Percentiles rank a stretch among this genome's conserved stretches.
Evolutionary conservation across 306 rosid genomes (phyloP).

Genomic region (Carpinus viminea): DNA sequence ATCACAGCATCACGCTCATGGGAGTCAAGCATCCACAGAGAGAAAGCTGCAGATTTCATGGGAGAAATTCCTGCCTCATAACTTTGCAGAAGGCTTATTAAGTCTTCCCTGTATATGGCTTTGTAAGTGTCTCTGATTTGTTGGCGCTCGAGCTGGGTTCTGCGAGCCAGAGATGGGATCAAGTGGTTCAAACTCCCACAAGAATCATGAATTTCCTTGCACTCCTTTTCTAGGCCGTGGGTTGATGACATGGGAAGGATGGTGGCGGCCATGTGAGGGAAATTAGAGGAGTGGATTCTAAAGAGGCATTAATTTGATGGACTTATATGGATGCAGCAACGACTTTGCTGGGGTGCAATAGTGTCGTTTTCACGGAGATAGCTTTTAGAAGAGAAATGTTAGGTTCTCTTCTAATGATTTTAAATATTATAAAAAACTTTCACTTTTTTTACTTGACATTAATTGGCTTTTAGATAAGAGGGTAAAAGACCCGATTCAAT

Average conservation of each 20-base stretch:
- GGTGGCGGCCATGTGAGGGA: slow-evolving; percentile 31
- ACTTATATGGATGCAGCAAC: slow-evolving; percentile 20
- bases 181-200: slow-evolving; percentile 34
- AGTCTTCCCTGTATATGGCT: slow-evolving; percentile 61
- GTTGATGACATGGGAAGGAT: slow-evolving; percentile 33
- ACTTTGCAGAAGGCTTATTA: slow-evolving; percentile 41
- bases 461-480: too few species aligned
- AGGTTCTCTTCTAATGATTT: too few species aligned
- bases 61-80: slow-evolving; percentile 37
- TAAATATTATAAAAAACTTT: too few species aligned
- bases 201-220: slow-evolving; percentile 62
- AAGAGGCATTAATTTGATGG: background rate
- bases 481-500: too few species aligned
- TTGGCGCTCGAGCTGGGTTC: slow-evolving; percentile 42
- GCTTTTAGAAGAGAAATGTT: too few species aligned
- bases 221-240: slow-evolving; percentile 42
- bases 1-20: slow-evolving; percentile 62
- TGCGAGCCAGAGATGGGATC: slow-evolving; percentile 42
- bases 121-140: slow-evolving; percentile 52
- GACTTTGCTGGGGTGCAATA: slow-evolving; percentile 9
- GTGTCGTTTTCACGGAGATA: too few species aligned
- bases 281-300: background rate
- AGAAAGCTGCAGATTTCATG: slow-evolving; percentile 41
- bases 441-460: too few species aligned
- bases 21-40: slow-evolving; percentile 62